A percentile compares a stretch with the other conserved stretches of the same genome.
Conservation (phyloP, 2,329 filamentous ascomycete genomes). For the Aspergillus sp. region DNA sequence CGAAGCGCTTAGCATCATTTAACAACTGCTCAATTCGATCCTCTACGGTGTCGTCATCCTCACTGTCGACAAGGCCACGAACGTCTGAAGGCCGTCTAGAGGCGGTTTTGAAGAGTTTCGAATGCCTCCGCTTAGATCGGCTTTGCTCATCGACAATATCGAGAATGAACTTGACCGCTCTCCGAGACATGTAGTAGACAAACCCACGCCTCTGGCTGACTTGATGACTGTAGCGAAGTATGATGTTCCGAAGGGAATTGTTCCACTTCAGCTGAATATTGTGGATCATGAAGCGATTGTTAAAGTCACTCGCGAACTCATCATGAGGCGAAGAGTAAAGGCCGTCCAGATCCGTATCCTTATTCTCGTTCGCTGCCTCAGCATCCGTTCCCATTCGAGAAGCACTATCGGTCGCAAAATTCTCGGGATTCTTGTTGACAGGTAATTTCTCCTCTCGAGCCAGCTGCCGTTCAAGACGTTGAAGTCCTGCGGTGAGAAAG, state of each 20-base stretch:
- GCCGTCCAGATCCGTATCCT: slow-evolving; percentile 50
- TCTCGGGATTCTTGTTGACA: slow-evolving; percentile 41
- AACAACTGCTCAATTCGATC: slow-evolving; percentile 84
- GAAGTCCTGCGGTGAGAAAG: slow-evolving; percentile 58
- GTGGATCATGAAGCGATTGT: slow-evolving; percentile 97
- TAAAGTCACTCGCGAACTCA: slow-evolving; percentile 91
- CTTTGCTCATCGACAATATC: slow-evolving; percentile 95
- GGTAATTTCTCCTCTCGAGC: slow-evolving; percentile 45
- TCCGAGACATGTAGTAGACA: slow-evolving; percentile 93
- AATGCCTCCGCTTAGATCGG: slow-evolving; percentile 59
- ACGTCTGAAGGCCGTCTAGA: slow-evolving; percentile 26
- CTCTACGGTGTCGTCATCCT: slow-evolving; percentile 68
- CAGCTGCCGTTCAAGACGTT: slow-evolving; percentile 54
- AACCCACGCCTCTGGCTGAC: slow-evolving; percentile 94
- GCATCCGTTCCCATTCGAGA: slow-evolving; percentile 27
- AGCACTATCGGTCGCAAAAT: slow-evolving; percentile 22
- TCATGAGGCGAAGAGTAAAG: slow-evolving; percentile 68
- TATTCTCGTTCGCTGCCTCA: slow-evolving; percentile 54
- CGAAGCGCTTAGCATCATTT: slow-evolving; percentile 78
- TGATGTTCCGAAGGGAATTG: slow-evolving; percentile 91
- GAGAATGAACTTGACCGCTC: slow-evolving; percentile 95
- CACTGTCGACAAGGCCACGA: slow-evolving; percentile 42
- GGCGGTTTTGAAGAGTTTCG: slow-evolving; percentile 30
- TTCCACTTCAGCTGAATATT: slow-evolving; percentile 99
- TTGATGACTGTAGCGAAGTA: slow-evolving; percentile 95